Base-by-base conservation (phyloP, 2,329 filamentous ascomycete species). In the Podosphaera leucotricha region DNA sequence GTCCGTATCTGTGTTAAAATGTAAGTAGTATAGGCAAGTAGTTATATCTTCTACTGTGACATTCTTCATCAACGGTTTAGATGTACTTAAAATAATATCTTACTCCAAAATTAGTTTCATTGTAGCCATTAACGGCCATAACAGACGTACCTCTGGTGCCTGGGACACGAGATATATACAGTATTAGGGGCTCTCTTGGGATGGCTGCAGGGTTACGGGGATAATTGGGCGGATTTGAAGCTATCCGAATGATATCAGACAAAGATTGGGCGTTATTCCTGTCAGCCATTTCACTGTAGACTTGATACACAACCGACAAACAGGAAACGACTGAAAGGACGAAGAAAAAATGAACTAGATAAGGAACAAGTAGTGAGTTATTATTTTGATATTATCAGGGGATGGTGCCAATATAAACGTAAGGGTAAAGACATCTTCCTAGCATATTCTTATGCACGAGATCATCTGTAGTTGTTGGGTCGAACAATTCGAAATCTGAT, bases 121-220 rank as follows among this genome's bases (percentile, higher is more conserved):
- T 36, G 26, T 8, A n/a, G 10, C 35, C 19, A 15, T 15, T 13
- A 42, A 42, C 28, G 18, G 20, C 43, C 26, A 16, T 16, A 6
- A n/a, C 26, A 16, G n/a, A 46, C 64, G 51, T 66, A 86, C 84
- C 83, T 76, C 77, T 75, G 49, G 81, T 92, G 19, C 87, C 87
- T 1, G 90, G 90, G 0, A 98, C 87, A 51, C 87, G 70, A 30
- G 87, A 84, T 51, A 98, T 92, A 62, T 98, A 98, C 36, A 98
- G 70, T 2, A 77, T 75, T 43, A 95, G 61, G 3, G 83, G 75
- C 42, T 83, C 74, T 49, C 77, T 71, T 49, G 66, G 71, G 53
- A 70, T 64, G 52, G 79, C 75, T 2, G 75, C 72, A 4, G 82
- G 80, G 56, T 82, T 82, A 54, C 79, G 71, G 42, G 84, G 83